Evolutionary conservation across 163 green algal species (phyloP), one percentile per base, ranked within the genome.

Genomic region (Coccomyxa subellipsoidea): DNA sequence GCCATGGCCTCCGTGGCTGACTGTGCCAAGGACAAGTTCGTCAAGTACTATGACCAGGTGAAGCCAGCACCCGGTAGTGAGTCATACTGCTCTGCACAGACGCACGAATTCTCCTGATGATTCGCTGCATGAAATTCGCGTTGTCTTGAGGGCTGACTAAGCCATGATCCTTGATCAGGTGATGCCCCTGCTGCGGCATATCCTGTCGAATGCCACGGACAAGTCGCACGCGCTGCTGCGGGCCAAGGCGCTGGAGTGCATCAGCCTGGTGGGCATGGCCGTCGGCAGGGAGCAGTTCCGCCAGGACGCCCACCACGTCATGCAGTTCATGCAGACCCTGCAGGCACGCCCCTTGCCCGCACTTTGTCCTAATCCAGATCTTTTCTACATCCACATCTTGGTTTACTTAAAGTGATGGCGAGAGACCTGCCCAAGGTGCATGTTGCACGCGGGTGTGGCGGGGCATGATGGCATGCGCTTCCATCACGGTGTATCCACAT

Each of bases 231-330:
- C 88, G 72, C 90, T 98, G 84, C 87, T 99, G 87, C 91, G 96
- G 23, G 95, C 94, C 83, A 98, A 99, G 91, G 90, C 94, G 23
- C 90, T 99, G 78, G 97, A 99, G 90, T 99, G 97, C 89, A 94
- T 99, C 78, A 95, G 86, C n/a, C 91, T 99, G 38, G 95, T 99
- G 78, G 96, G 95, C 86, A 98, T 99, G 95, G 96, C 96, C 0
- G 96, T 99, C 39, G 96, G 96, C 36, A 91, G 92, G 59, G 96
- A 99, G 32, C 88, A 89, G 29, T 99, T 99, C 89, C 80, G 93
- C 7, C 59, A 81, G 0, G 94, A 99, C 85, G 96, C 96, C 5
- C 85, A 92, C 38, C 84, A 85, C 21, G 90, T 99, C 39, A 97
- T 99, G 94, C 78, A 92, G 35, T 92, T 96, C 84, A 93, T 98